These are phyloP conservation scores for Backusella luteola DNA, from an alignment of 192 early-diverging fungal species.

Conservation along the genomic window DNA sequence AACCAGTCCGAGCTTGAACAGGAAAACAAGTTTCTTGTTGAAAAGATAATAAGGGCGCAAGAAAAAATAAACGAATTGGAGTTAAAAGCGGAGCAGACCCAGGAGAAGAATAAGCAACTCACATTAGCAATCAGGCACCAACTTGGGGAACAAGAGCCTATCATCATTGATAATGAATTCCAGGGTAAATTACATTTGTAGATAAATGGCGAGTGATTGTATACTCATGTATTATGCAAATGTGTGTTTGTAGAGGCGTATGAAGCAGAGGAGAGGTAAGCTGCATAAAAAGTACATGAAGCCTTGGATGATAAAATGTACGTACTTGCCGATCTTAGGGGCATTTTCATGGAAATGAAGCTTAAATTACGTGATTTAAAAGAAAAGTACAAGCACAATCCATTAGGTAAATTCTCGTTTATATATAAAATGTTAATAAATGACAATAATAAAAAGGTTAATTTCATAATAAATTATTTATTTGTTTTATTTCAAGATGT, in stretches of 20 bases:
- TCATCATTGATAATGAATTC: constrained; percentile 2
- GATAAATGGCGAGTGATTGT: neutral
- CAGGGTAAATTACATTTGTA: neutral
- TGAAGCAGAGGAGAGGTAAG: constrained; percentile 16
- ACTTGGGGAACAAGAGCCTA: neutral
- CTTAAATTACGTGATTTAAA: neutral
- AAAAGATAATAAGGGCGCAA: neutral
- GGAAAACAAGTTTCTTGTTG: constrained; percentile 5
- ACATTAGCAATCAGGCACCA: neutral
- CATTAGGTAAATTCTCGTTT: neutral
- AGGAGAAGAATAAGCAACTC: neutral
- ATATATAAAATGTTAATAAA: no score
- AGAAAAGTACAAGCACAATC: constrained; percentile 4
- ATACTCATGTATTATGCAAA: neutral
- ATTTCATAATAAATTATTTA: neutral
- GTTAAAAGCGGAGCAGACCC: neutral
- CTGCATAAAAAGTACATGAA: neutral
- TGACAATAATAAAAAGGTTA: neutral
- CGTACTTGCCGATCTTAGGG: neutral
- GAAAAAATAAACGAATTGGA: constrained; percentile 6
- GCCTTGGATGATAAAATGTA: neutral
- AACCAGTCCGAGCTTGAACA: constrained; percentile 5
- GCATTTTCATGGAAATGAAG: neutral
- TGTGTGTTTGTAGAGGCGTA: neutral
- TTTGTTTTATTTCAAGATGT: neutral